Conservation (phyloP, 2,329 filamentous ascomycete species). For the Didymosphaeria variabile region DNA sequence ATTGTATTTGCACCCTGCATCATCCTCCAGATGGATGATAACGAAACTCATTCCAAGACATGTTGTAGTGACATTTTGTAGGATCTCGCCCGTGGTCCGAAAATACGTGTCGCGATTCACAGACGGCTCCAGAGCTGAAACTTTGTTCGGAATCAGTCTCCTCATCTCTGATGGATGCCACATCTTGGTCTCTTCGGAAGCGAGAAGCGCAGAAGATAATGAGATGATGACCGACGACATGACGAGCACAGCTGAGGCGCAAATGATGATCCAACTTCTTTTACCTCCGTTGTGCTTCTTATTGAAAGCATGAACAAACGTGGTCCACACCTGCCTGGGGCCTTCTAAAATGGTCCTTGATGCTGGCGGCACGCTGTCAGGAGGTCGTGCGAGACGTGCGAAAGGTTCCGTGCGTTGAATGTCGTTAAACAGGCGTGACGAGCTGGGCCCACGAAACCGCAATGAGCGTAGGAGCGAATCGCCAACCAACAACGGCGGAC, state of each 20-base stretch:
- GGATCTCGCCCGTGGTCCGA: slow-evolving; percentile 13
- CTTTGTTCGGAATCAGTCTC: slow-evolving; percentile 5
- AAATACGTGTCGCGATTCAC: slow-evolving; percentile 20
- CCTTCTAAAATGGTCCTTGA: slow-evolving; percentile 16
- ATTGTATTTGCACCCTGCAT: slow-evolving; percentile 17
- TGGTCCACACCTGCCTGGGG: slow-evolving; percentile 23
- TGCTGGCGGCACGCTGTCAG: neutral
- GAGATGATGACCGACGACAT: slow-evolving; percentile 23
- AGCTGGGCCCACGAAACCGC: slow-evolving; percentile 23
- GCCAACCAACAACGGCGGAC: slow-evolving; percentile 17
- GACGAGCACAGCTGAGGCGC: slow-evolving; percentile 16
- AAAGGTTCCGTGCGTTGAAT: slow-evolving; percentile 25
- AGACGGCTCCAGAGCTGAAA: slow-evolving; percentile 14
- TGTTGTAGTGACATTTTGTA: slow-evolving; percentile 17
- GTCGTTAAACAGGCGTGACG: slow-evolving; percentile 21
- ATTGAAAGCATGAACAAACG: slow-evolving; percentile 17
- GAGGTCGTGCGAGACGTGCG: slow-evolving; percentile 17
- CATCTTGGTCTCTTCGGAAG: slow-evolving; percentile 19
- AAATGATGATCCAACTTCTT: slow-evolving; percentile 20
- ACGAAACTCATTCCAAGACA: neutral
- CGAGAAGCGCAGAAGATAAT: slow-evolving; percentile 24
- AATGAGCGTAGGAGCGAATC: slow-evolving; percentile 21
- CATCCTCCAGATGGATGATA: slow-evolving; percentile 13
- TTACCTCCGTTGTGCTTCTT: slow-evolving; percentile 21
- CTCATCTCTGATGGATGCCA: slow-evolving; percentile 10